Conservation (phyloP, 2,329 filamentous ascomycete genomes). For the Colletotrichum musae region DNA sequence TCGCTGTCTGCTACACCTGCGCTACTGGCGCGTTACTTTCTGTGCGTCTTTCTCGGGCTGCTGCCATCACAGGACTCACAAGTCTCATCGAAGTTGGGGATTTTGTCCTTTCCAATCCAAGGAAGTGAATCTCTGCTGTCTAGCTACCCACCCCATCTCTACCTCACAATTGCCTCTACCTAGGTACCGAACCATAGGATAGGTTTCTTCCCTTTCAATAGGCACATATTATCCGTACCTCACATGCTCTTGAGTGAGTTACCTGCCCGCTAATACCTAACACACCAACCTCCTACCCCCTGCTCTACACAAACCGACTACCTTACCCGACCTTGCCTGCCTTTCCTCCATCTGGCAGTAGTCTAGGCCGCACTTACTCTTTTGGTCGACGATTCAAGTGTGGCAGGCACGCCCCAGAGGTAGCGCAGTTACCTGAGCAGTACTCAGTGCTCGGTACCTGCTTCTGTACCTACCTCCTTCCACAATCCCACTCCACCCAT, state of each 20-base stretch:
- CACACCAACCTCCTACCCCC: conserved; percentile 20
- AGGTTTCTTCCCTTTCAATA: too few species aligned
- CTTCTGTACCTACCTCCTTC: conserved; percentile 29
- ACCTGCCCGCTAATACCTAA: neutral
- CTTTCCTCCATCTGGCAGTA: conserved; percentile 26
- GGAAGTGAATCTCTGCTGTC: too few species aligned
- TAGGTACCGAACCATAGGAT: too few species aligned
- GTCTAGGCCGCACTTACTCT: conserved; percentile 28
- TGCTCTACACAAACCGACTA: conserved; percentile 17
- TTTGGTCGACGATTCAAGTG: conserved; percentile 26
- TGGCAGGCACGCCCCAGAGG: conserved; percentile 15
- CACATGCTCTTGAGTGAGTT: too few species aligned
- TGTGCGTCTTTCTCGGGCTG: conserved; percentile 23
- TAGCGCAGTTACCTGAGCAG: neutral
- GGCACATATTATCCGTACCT: too few species aligned
- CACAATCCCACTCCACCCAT: conserved; percentile 14
- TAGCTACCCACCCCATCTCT: too few species aligned
- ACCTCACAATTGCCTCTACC: too few species aligned
- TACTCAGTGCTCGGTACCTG: conserved; percentile 35
- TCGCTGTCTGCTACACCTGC: conserved; percentile 31
- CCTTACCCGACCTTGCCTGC: conserved; percentile 12
- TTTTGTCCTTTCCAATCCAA: too few species aligned
- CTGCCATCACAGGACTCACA: conserved; percentile 23
- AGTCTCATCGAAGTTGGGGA: neutral
- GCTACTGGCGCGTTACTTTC: conserved; percentile 13